Percentiles rank a stretch among this genome's conserved stretches.
Evolutionary conservation across 305 asterid genomes (phyloP).

Genomic region (Coffea humblotiana): DNA sequence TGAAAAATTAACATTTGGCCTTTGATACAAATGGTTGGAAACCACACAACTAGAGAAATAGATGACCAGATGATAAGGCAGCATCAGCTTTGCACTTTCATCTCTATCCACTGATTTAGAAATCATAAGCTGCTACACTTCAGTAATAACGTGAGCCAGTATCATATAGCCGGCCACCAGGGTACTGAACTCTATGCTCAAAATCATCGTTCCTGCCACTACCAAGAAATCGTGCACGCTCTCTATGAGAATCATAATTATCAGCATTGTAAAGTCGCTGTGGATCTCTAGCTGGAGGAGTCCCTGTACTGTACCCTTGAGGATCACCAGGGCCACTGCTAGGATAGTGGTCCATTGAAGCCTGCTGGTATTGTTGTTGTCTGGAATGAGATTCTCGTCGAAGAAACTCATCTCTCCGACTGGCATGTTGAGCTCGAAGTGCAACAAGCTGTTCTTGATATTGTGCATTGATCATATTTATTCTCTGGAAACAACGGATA

Average conservation of each 20-base stretch:
- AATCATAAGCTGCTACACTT: not conserved
- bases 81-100: no score
- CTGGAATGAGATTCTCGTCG: slow-evolving; percentile 76
- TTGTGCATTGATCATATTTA: slow-evolving; percentile 65
- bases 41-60: no score
- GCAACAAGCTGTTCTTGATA: slow-evolving; percentile 77
- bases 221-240: slow-evolving; percentile 48
- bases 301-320: slow-evolving; percentile 47
- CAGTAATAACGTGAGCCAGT: slow-evolving; percentile 61
- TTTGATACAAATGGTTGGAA: no score
- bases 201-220: slow-evolving; percentile 32
- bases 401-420: slow-evolving; percentile 73
- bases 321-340: slow-evolving; percentile 43
- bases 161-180: slow-evolving; percentile 72
- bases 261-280: slow-evolving; percentile 39
- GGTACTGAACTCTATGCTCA: slow-evolving; percentile 67
- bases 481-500: slow-evolving; percentile 42
- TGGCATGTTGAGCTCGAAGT: slow-evolving; percentile 70
- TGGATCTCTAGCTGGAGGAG: slow-evolving; percentile 22
- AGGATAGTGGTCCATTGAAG: slow-evolving; percentile 57
- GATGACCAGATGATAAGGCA: no score
- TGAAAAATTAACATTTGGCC: no score
- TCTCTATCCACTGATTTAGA: no score
- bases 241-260: slow-evolving; percentile 62
- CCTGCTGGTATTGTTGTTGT: slow-evolving; percentile 75